Conservation (phyloP, 495 filamentous ascomycete genomes). For the Lentithecium fluviatile region DNA sequence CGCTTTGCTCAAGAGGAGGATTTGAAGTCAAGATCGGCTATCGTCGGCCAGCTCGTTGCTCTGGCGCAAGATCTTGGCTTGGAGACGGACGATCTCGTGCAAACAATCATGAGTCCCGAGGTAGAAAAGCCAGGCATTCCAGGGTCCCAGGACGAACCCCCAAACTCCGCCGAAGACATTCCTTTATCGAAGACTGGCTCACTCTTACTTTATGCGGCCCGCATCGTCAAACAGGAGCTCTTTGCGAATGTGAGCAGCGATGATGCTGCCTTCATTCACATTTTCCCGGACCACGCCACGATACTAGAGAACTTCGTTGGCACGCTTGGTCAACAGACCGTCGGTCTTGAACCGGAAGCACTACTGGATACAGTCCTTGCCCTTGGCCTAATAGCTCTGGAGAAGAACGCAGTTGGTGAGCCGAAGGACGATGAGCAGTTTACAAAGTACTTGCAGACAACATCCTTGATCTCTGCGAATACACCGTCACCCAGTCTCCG, state of each 20-base stretch:
- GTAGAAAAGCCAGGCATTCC: constrained; percentile 47
- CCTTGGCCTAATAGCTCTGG: constrained; percentile 44
- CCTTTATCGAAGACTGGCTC: constrained; percentile 65
- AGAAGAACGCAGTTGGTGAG: constrained; percentile 41
- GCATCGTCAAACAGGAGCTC: constrained; percentile 39
- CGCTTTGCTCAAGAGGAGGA: constrained; percentile 62
- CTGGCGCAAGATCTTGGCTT: constrained; percentile 64
- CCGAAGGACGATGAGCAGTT: constrained; percentile 44
- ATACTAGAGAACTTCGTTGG: constrained; percentile 43
- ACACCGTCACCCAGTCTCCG: constrained; percentile 64
- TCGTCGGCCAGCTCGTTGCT: constrained; percentile 74
- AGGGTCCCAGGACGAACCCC: constrained; percentile 44
- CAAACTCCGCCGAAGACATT: constrained; percentile 58
- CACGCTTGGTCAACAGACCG: constrained; percentile 29
- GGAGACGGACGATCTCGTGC: constrained; percentile 52
- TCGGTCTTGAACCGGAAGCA: constrained; percentile 44
- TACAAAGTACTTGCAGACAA: constrained; percentile 53
- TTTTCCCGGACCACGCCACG: constrained; percentile 45
- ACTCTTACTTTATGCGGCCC: constrained; percentile 45
- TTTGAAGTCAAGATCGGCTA: constrained; percentile 62
- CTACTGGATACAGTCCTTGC: constrained; percentile 51
- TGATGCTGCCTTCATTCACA: constrained; percentile 23
- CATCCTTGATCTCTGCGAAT: constrained; percentile 65
- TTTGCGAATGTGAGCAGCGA: constrained; percentile 29
- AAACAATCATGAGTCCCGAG: constrained; percentile 44